phyloP scores from a whole-genome alignment of 1,284 basidiomycete species.

The Sanguinoderma infundibulare region DNA sequence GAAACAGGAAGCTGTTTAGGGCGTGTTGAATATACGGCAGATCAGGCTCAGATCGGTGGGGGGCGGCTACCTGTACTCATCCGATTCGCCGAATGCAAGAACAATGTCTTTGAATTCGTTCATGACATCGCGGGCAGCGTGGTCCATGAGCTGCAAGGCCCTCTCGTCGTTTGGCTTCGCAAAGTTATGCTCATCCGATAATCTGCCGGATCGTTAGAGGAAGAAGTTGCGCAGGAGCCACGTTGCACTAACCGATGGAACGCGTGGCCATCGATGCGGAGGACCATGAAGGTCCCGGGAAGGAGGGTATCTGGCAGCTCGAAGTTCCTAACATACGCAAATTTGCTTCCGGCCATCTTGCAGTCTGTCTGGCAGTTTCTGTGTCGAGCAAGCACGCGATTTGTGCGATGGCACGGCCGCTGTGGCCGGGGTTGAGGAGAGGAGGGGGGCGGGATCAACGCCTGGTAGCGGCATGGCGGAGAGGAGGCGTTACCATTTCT shows the following conservation, averaged over 20 bases:
- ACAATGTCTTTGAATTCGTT: slow-evolving; percentile 81
- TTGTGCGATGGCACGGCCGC: neutral
- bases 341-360: slow-evolving; percentile 90
- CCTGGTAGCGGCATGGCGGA: slow-evolving; percentile 24
- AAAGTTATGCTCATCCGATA: slow-evolving; percentile 86
- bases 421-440: neutral
- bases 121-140: slow-evolving; percentile 85
- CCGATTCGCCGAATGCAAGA: slow-evolving; percentile 94
- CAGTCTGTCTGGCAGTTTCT: neutral
- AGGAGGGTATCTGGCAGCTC: slow-evolving; percentile 90
- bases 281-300: slow-evolving; percentile 84
- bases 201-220: slow-evolving; percentile 52
- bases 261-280: slow-evolving; percentile 91
- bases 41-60: neutral
- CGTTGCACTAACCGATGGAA: slow-evolving; percentile 81
- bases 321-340: slow-evolving; percentile 89
- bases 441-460: slow-evolving; percentile 13
- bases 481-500: slow-evolving; percentile 21
- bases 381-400: slow-evolving; percentile 3
- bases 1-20: slow-evolving; percentile 79
- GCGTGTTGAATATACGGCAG: neutral
- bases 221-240: neutral
- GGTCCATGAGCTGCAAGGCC: slow-evolving; percentile 92
- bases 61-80: slow-evolving; percentile 86
- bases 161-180: slow-evolving; percentile 90